phyloP scores from a whole-genome alignment of 148 eudicot genomes.

The Selenicereus undatus region DNA sequence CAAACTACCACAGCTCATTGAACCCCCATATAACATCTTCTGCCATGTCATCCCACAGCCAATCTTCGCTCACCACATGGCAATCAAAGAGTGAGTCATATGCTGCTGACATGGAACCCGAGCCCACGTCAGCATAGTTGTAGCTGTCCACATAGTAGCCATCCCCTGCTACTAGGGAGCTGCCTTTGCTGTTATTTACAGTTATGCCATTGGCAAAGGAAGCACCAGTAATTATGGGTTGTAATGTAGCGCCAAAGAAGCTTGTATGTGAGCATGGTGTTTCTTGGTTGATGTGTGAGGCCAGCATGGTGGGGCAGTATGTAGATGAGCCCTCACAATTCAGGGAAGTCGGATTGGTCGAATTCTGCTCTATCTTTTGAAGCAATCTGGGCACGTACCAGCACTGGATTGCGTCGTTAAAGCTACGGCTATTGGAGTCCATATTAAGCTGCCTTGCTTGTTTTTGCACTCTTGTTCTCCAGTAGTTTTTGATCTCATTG shows the following conservation, averaged over 20 bases:
- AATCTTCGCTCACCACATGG: conserved; percentile 37
- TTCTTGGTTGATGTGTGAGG: not conserved
- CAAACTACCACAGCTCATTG: conserved; percentile 49
- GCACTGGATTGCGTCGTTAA: conserved; percentile 47
- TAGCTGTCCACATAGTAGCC: conserved; percentile 21
- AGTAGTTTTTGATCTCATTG: conserved; percentile 65
- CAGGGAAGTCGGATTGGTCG: conserved; percentile 20
- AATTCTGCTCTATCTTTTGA: conserved; percentile 52
- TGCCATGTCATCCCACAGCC: conserved; percentile 36
- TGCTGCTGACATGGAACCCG: conserved; percentile 27
- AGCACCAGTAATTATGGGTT: conserved; percentile 1
- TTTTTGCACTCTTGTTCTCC: conserved; percentile 78
- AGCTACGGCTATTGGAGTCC: conserved; percentile 56
- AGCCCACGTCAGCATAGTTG: conserved; percentile 34
- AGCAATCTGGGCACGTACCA: conserved; percentile 64
- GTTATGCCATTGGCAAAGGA: not conserved
- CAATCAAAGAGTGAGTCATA: conserved; percentile 9
- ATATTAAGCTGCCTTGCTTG: conserved; percentile 64
- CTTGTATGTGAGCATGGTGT: conserved; percentile 17
- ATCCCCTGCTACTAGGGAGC: conserved; percentile 14
- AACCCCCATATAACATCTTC: conserved; percentile 40
- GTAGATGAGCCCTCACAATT: conserved; percentile 16
- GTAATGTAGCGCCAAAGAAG: conserved; percentile 21
- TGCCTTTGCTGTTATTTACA: not conserved
- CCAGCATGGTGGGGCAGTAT: not conserved